Evolutionary conservation across 495 filamentous ascomycete genomes (phyloP), one percentile per base, ranked within the genome.

Genomic region (Pseudotulostoma volvatum): DNA sequence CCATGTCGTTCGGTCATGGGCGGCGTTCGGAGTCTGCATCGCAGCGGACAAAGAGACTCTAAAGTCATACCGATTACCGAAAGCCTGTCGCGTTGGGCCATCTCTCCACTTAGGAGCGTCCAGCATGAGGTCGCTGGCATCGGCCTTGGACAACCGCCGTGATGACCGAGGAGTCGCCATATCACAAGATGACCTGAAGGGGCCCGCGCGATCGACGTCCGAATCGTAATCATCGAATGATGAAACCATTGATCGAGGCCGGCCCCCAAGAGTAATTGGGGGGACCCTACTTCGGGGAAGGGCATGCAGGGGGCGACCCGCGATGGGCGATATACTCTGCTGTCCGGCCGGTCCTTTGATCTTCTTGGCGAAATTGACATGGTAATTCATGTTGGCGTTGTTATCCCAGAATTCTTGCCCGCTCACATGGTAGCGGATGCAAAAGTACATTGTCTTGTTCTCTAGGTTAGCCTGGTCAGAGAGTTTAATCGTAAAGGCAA

Each of bases 391-490:
- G 9, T 63, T 63, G 41, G 69, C 56, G 52, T 97, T 96, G 64
- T 87, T 97, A 62, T 97, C 92, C 90, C 90, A 97, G 52, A 76
- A 79, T 46, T 95, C 88, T 45, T 82, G 73, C 4, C 86, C 84
- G 45, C 73, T 76, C 31, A 92, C 84, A 32, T 57, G 76, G 58
- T 96, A 97, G 18, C 84, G 78, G 34, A 96, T 76, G 62, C 90
- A 97, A 45, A 94, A 77, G 50, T 83, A 84, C 48, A 96, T 63
- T 1, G 83, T 87, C 65, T 93, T 95, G 34, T 71, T 68, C 48
- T 94, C 87, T 21, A 97, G 66, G 51, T 93, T 88, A 14, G 84
- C 78, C 47, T 84, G 76, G 49, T 96, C 92, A 14, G 84, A 76
- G 32, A 97, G 59, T 65, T 88, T 92, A 66, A 97, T 85, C 52